A percentile compares a stretch with the other conserved stretches of the same genome.
Evolutionary conservation across 306 rosid genomes (phyloP).

Genomic region (Cucumis melo): DNA sequence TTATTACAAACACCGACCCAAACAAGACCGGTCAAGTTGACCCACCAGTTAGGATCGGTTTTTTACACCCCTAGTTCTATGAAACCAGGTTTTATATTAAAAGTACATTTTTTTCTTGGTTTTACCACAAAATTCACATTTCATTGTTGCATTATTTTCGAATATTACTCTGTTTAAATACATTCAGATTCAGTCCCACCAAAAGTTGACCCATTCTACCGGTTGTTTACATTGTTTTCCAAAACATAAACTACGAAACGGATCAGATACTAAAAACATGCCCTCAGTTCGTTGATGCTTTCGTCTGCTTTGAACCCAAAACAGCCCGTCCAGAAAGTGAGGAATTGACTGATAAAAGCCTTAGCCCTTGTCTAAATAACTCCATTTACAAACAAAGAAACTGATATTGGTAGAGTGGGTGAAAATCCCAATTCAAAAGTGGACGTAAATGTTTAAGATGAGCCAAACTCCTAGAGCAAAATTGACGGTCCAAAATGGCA

Average conservation of each 20-base stretch:
- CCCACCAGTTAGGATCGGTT: no score
- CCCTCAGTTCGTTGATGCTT: not conserved
- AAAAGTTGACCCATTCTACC: not conserved
- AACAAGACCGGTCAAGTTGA: no score
- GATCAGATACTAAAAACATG: not conserved
- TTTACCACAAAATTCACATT: no score
- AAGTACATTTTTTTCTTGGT: no score
- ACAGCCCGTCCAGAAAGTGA: not conserved
- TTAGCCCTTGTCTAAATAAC: no score
- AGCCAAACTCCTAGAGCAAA: not conserved
- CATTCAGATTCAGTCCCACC: not conserved
- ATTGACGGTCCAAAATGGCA: not conserved
- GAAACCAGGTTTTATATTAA: no score
- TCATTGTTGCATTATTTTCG: not conserved
- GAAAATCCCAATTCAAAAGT: not conserved
- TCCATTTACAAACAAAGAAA: not conserved
- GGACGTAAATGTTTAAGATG: not conserved
- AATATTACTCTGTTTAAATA: no score
- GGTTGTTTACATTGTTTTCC: not conserved
- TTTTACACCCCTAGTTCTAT: no score
- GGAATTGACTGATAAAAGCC: not conserved
- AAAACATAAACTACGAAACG: not conserved
- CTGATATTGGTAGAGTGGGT: no score
- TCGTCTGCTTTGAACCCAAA: not conserved
- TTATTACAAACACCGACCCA: no score